Evolutionary conservation across 495 filamentous ascomycete genomes (phyloP), one percentile per base, ranked within the genome.

Genomic region (Penicillium fimorum): DNA sequence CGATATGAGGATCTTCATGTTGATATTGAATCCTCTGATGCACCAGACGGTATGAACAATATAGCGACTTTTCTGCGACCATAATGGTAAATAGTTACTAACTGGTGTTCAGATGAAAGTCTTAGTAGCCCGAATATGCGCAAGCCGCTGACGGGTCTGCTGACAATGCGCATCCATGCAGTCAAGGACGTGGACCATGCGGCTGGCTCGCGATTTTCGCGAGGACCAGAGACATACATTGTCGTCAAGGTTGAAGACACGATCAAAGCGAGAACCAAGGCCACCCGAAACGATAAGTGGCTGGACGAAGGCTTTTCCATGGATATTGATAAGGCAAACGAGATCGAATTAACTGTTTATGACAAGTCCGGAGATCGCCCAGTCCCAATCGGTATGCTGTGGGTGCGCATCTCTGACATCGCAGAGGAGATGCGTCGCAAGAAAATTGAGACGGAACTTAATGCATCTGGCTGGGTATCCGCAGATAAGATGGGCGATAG

Each of bases 1-100:
- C 80, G 93, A 79, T 97, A 97, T 60, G 94, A 97, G 69, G 94
- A 97, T 75, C 84, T 99, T 43, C 94, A 97, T 67, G 91, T 99
- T 46, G 93, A 96, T 67, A 90, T 96, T 70, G 94, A 98, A 60
- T 79, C 79, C 27, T 70, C 82, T 17, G 94, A 97, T 69, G 82
- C 82, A 18, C 80, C 86, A 42, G 94, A 99, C 77, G 93, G 93
- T 96, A 82, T 64, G 79, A 49, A 29, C 51, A 50, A 48, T 40
- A 35, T 30, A 12, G 2, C 22, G 13, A 15, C 27, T 17, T 35
- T 20, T 40, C 18, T 46, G 4, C 9, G 4, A 18, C 13, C 3
- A 25, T 43, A 12, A 22, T 20, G 8, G 3, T 2, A 30, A 9
- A 6, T 9, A 18, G 17, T 20, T 10, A 56, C 61, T 66, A 44